A percentile compares a stretch with the other conserved stretches of the same genome.
These are phyloP conservation scores for Mycena filopes DNA, from an alignment of 768 basidiomycete species.

Conservation along the genomic window DNA sequence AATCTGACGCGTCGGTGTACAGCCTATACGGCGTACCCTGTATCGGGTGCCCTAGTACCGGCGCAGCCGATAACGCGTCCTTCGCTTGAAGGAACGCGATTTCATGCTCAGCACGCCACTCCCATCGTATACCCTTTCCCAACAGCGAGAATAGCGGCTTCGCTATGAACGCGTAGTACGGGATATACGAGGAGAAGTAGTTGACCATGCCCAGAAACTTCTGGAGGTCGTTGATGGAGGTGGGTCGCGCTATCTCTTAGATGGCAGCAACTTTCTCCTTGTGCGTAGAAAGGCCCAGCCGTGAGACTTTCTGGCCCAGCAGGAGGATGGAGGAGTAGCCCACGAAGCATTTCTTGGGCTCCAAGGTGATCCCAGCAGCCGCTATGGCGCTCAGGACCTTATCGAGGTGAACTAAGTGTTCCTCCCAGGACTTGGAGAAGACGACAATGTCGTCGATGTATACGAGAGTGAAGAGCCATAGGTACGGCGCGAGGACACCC, in stretches of 20 bases:
- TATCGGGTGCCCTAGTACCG: conserved; percentile 34
- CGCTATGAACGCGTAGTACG: conserved; percentile 26
- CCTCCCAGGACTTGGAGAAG: conserved; percentile 35
- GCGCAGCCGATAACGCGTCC: conserved; percentile 31
- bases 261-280: not conserved
- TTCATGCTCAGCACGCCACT: conserved; percentile 35
- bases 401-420: not conserved
- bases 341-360: not conserved
- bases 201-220: conserved; percentile 7
- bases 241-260: not conserved
- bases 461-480: conserved; percentile 27
- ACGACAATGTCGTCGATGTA: conserved; percentile 41
- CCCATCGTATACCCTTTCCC: conserved; percentile 35
- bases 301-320: not conserved
- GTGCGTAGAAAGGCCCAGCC: not conserved
- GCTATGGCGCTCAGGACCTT: not conserved
- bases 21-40: conserved; percentile 31
- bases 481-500: too few relatives aligned
- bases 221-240: not conserved
- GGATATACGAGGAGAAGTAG: conserved; percentile 1
- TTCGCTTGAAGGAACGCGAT: conserved; percentile 36
- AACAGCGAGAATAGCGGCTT: conserved; percentile 37
- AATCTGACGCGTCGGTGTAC: not conserved
- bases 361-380: not conserved
- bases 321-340: not conserved